Conservation (phyloP, 1,284 basidiomycete genomes). For the Xerocomus minutiporus region DNA sequence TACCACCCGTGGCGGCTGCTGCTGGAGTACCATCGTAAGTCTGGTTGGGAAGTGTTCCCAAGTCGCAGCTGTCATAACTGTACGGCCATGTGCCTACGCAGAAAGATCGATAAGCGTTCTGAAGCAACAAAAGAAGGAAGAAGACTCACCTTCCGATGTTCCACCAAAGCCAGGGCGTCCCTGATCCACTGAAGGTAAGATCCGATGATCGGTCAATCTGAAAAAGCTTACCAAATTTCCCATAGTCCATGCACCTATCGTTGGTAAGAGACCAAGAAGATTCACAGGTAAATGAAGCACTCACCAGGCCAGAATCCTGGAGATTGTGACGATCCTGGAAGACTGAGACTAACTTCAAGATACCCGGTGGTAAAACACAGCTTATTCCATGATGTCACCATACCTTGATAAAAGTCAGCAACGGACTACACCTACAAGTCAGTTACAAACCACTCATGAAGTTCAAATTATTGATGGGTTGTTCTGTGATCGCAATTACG, state of each 20-base stretch:
- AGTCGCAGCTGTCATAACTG: slow-evolving; percentile 76
- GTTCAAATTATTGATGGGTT: slow-evolving; percentile 64
- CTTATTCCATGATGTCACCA: slow-evolving; percentile 85
- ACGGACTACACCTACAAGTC: background rate
- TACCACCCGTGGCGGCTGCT: slow-evolving; percentile 48
- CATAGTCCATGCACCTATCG: slow-evolving; percentile 69
- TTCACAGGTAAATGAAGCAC: slow-evolving; percentile 8
- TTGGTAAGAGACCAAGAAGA: slow-evolving; percentile 10
- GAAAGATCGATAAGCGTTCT: slow-evolving; percentile 3
- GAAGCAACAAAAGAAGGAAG: background rate
- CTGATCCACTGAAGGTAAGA: slow-evolving; percentile 29
- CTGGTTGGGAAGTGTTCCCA: slow-evolving; percentile 83
- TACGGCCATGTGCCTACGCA: slow-evolving; percentile 63
- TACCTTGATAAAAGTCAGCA: slow-evolving; percentile 41
- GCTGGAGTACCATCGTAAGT: slow-evolving; percentile 53
- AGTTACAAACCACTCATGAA: slow-evolving; percentile 65
- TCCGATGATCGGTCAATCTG: background rate
- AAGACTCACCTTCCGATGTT: slow-evolving; percentile 52
- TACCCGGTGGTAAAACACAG: slow-evolving; percentile 93
- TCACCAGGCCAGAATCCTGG: slow-evolving; percentile 76
- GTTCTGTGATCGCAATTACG: slow-evolving; percentile 68
- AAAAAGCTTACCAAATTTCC: slow-evolving; percentile 59
- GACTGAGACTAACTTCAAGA: slow-evolving; percentile 73
- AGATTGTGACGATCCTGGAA: slow-evolving; percentile 68
- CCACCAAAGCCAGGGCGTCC: slow-evolving; percentile 74